Conservation (phyloP, 2,329 filamentous ascomycete species). For the Beauveria australis region DNA sequence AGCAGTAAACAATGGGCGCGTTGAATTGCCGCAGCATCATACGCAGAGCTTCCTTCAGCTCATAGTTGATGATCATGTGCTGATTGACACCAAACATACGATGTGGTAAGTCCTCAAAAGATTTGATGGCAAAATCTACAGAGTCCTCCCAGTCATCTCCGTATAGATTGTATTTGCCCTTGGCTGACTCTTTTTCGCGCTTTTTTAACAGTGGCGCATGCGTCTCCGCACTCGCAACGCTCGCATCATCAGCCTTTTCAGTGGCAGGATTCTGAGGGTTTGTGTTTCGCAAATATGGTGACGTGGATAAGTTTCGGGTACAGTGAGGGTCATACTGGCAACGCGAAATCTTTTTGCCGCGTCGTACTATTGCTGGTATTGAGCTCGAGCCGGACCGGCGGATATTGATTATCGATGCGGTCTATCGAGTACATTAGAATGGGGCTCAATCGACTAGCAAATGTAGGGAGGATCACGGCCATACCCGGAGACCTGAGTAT, state of each 20-base stretch:
- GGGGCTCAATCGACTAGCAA: background rate
- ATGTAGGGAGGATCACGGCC: background rate
- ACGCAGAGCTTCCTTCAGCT: conserved; percentile 85
- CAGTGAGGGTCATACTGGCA: background rate
- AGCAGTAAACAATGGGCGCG: conserved; percentile 90
- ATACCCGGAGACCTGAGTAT: conserved; percentile 4
- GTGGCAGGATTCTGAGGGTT: background rate
- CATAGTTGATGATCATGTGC: conserved; percentile 89
- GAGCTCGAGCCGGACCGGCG: background rate
- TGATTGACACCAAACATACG: conserved; percentile 84
- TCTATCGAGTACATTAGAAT: background rate
- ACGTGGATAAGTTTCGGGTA: background rate
- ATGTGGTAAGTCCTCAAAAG: conserved; percentile 37
- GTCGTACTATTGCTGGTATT: background rate
- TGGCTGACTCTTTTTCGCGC: conserved; percentile 19
- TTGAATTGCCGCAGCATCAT: conserved; percentile 85
- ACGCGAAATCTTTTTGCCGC: background rate
- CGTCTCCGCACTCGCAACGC: background rate
- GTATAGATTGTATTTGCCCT: conserved; percentile 28
- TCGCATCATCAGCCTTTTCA: background rate
- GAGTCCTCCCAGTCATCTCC: conserved; percentile 36
- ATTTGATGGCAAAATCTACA: conserved; percentile 31
- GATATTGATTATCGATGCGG: background rate
- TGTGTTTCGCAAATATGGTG: background rate
- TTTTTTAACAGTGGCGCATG: conserved; percentile 5